Evolutionary conservation across 2,329 filamentous ascomycete species (phyloP).

Genomic region (Sporothrix variecibatus): DNA sequence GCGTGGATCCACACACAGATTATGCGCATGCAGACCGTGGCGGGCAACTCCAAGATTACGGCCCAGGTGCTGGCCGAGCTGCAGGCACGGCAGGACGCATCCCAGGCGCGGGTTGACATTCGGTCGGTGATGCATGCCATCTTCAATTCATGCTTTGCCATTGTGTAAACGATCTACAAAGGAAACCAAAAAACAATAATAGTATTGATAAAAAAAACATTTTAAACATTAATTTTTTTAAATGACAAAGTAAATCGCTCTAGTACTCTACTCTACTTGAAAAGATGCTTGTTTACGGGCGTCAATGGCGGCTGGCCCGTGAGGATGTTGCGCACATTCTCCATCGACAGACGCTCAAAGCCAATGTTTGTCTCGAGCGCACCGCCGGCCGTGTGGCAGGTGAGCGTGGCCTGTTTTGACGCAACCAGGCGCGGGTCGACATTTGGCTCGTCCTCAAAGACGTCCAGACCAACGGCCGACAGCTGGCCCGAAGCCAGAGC

Average conservation of each 20-base stretch:
- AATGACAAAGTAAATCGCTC: neutral
- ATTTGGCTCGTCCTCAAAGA: constrained; percentile 53
- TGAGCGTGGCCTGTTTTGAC: constrained; percentile 44
- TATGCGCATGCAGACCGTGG: constrained; percentile 49
- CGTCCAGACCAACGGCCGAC: constrained; percentile 51
- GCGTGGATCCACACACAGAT: constrained; percentile 55
- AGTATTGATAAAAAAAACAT: neutral
- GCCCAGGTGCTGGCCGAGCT: constrained; percentile 50
- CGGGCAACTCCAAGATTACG: constrained; percentile 48
- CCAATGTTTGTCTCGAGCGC: constrained; percentile 55
- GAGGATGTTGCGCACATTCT: constrained; percentile 54
- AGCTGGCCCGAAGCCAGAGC: constrained; percentile 50
- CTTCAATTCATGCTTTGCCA: constrained; percentile 56
- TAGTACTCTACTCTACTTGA: constrained; percentile 34
- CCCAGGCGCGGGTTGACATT: constrained; percentile 46
- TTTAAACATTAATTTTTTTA: neutral
- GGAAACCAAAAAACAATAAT: neutral
- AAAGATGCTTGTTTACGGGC: constrained; percentile 55
- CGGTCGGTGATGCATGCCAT: constrained; percentile 50
- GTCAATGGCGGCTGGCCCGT: constrained; percentile 48
- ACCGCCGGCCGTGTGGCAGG: constrained; percentile 57
- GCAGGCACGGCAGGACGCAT: constrained; percentile 46
- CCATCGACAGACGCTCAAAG: constrained; percentile 57
- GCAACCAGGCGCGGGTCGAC: constrained; percentile 40
- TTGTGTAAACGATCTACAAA: constrained; percentile 42